Evolutionary conservation across 108 stramenopile species (phyloP).

Genomic region (Nitzschia putrida): DNA sequence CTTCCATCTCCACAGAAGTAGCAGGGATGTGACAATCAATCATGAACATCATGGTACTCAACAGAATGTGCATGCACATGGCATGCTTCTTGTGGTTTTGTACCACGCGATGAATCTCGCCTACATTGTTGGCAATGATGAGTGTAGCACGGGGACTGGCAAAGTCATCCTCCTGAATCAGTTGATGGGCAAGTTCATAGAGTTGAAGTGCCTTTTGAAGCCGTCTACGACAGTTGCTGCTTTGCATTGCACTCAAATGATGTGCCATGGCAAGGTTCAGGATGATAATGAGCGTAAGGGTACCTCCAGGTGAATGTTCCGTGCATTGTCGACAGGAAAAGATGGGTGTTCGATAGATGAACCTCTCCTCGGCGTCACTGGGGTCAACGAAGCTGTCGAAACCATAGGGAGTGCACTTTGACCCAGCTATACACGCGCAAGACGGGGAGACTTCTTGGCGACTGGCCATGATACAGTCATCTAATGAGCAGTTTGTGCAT

Average conservation of each 20-base stretch:
- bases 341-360: conserved; percentile 20
- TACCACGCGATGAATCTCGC: conserved; percentile 18
- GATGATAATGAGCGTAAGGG: conserved; percentile 10
- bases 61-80: conserved; percentile 11
- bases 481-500: conserved; percentile 12
- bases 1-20: conserved; percentile 14
- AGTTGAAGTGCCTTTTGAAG: conserved; percentile 6
- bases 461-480: conserved; percentile 1
- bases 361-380: conserved; percentile 1
- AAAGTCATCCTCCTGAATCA: conserved; percentile 3
- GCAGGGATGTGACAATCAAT: conserved; percentile 13
- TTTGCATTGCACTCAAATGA: conserved; percentile 5
- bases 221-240: conserved; percentile 8
- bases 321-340: background rate
- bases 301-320: conserved; percentile 5
- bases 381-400: background rate
- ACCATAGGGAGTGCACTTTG: background rate
- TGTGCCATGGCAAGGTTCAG: conserved; percentile 20
- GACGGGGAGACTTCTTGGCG: background rate
- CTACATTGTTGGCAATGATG: conserved; percentile 20
- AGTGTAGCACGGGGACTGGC: background rate
- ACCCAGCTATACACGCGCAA: background rate
- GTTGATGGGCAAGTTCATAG: conserved; percentile 14
- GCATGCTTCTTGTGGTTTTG: conserved; percentile 7
- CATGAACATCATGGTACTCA: conserved; percentile 22